A percentile compares a stretch with the other conserved stretches of the same genome.
These are phyloP conservation scores for Trichoderma atrobrunneum DNA, from an alignment of 2,329 filamentous ascomycete species.

Conservation along the genomic window DNA sequence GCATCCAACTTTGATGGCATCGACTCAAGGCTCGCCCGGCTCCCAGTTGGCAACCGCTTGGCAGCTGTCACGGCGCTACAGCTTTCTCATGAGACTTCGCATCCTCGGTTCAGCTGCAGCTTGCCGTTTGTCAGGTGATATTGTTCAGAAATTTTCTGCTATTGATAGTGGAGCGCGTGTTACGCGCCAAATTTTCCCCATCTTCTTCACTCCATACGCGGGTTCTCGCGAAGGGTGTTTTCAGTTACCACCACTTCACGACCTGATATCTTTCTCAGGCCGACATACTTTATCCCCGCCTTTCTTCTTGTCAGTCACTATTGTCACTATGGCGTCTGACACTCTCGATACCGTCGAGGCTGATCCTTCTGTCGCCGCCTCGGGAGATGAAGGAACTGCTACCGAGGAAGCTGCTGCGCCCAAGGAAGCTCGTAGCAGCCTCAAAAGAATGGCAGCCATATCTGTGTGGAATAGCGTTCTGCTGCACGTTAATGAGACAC, in stretches of 20 bases:
- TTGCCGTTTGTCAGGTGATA: neutral
- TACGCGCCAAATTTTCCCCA: neutral
- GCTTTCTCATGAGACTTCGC: neutral
- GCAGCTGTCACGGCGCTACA: neutral
- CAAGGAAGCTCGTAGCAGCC: neutral
- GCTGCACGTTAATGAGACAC: neutral
- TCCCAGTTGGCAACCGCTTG: neutral
- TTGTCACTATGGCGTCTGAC: neutral
- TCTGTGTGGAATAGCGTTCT: neutral
- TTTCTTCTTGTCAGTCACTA: neutral
- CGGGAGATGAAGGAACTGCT: too few relatives aligned
- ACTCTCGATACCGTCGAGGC: too few relatives aligned
- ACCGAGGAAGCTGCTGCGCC: neutral
- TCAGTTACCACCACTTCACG: neutral
- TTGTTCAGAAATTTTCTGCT: neutral
- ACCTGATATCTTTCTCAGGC: neutral
- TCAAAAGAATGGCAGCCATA: neutral
- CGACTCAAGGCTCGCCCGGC: neutral
- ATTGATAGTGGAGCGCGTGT: accelerated
- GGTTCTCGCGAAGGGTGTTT: neutral
- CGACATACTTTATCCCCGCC: neutral
- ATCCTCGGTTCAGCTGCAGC: neutral
- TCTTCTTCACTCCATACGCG: neutral
- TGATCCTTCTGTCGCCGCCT: neutral
- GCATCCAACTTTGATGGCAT: neutral